A percentile compares a stretch with the other conserved stretches of the same genome.
Evolutionary conservation across 2,329 filamentous ascomycete species (phyloP).

Genomic region (Botrytis fabae): DNA sequence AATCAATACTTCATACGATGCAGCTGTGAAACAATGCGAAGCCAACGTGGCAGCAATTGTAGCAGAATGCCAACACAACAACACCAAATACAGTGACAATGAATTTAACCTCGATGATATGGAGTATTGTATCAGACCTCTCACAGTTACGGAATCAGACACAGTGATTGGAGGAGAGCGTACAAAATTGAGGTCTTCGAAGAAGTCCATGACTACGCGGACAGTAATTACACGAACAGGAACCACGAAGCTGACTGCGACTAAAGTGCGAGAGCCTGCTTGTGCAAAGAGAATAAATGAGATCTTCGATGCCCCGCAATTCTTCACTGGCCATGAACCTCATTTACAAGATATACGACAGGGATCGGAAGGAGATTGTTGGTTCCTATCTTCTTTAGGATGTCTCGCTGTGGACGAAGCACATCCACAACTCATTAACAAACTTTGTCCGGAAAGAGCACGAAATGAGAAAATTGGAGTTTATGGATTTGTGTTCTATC

Average conservation of each 20-base stretch:
- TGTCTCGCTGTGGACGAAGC: constrained; percentile 58
- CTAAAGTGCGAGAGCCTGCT: constrained; percentile 28
- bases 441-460: constrained; percentile 41
- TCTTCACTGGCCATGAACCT: constrained; percentile 74
- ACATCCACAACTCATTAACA: constrained; percentile 49
- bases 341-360: constrained; percentile 74
- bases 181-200: not conserved
- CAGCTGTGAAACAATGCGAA: constrained; percentile 66
- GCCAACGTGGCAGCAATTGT: constrained; percentile 61
- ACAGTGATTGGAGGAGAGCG: not conserved
- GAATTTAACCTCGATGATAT: constrained; percentile 74
- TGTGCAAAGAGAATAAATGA: constrained; percentile 64
- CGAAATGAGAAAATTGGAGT: constrained; percentile 65
- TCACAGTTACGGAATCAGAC: constrained; percentile 11
- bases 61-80: constrained; percentile 66
- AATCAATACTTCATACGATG: constrained; percentile 63
- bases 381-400: constrained; percentile 79
- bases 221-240: constrained; percentile 23
- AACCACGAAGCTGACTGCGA: constrained; percentile 18
- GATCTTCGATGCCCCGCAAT: constrained; percentile 74
- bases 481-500: constrained; percentile 84
- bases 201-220: constrained; percentile 3
- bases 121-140: constrained; percentile 26
- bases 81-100: constrained; percentile 78
- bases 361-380: constrained; percentile 78